Conservation (phyloP, 164 flowering plant genomes). For the Liquidambar formosana region DNA sequence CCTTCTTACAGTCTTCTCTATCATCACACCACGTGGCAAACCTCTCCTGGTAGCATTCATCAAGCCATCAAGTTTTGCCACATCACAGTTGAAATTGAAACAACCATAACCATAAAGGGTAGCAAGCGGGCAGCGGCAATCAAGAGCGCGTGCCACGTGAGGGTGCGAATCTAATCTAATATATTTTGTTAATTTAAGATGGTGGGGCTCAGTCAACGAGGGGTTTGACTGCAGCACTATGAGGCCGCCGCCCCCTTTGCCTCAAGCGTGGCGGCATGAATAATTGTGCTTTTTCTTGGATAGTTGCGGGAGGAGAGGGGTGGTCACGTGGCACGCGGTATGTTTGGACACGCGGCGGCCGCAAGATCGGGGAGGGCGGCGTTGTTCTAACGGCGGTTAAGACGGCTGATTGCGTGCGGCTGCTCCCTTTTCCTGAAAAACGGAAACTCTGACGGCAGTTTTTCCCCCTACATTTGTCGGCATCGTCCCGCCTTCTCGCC, state of each 20-base stretch:
- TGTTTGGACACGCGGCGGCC: neutral
- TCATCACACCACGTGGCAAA: too few relatives aligned
- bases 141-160: too few relatives aligned
- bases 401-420: neutral
- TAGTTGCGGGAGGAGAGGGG: too few relatives aligned
- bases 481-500: neutral
- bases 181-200: neutral
- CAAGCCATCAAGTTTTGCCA: too few relatives aligned
- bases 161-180: too few relatives aligned
- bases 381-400: constrained; percentile 1
- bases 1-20: too few relatives aligned
- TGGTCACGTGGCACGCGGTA: neutral
- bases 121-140: too few relatives aligned
- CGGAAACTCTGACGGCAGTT: neutral
- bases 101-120: too few relatives aligned
- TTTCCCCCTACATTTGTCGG: neutral
- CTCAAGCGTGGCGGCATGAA: constrained; percentile 6
- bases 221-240: neutral
- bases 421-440: neutral
- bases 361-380: neutral
- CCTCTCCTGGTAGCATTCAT: too few relatives aligned
- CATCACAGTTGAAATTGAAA: too few relatives aligned
- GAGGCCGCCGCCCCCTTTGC: neutral
- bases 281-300: neutral
- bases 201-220: neutral